These are phyloP conservation scores for Erysimum cheiri DNA, from an alignment of 441 rosid species.

Conservation along the genomic window DNA sequence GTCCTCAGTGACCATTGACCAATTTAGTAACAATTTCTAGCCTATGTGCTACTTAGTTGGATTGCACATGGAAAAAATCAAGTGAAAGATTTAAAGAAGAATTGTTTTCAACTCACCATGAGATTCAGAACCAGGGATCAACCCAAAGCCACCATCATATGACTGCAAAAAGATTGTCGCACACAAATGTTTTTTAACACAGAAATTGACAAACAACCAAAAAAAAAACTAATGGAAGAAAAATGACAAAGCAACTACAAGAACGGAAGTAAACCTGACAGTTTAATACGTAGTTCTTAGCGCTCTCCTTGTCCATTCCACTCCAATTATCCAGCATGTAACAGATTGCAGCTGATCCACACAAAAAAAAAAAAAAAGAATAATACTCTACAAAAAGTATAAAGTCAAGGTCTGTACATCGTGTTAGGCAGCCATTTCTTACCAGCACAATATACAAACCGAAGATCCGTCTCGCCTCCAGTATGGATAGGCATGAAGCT, in stretches of 20 bases:
- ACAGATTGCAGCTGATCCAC: slow-evolving; percentile 81
- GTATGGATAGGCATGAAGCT: slow-evolving; percentile 89
- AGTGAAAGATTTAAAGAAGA: neutral
- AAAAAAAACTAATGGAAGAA: too few relatives aligned
- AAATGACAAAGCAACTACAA: slow-evolving; percentile 4
- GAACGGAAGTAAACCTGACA: slow-evolving; percentile 66
- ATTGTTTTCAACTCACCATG: slow-evolving; percentile 75
- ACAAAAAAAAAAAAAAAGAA: slow-evolving; percentile 41
- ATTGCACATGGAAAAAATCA: slow-evolving; percentile 7
- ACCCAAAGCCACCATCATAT: slow-evolving; percentile 97
- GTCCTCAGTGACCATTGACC: slow-evolving; percentile 2
- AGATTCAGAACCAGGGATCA: slow-evolving; percentile 90
- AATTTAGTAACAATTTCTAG: slow-evolving; percentile 2
- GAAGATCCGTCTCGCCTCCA: slow-evolving; percentile 93
- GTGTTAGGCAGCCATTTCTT: slow-evolving; percentile 43
- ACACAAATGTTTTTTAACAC: slow-evolving; percentile 34
- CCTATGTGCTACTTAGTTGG: neutral
- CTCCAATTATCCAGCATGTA: slow-evolving; percentile 82
- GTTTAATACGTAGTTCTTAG: slow-evolving; percentile 73
- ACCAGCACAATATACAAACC: slow-evolving; percentile 96
- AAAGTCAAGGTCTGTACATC: slow-evolving; percentile 24
- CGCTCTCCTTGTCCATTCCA: slow-evolving; percentile 85
- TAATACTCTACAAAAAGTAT: slow-evolving; percentile 31
- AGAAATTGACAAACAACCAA: slow-evolving; percentile 2
- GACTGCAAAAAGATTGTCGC: slow-evolving; percentile 65